Conservation (phyloP, 1,284 basidiomycete species). For the Apiotrichum brassicae region DNA sequence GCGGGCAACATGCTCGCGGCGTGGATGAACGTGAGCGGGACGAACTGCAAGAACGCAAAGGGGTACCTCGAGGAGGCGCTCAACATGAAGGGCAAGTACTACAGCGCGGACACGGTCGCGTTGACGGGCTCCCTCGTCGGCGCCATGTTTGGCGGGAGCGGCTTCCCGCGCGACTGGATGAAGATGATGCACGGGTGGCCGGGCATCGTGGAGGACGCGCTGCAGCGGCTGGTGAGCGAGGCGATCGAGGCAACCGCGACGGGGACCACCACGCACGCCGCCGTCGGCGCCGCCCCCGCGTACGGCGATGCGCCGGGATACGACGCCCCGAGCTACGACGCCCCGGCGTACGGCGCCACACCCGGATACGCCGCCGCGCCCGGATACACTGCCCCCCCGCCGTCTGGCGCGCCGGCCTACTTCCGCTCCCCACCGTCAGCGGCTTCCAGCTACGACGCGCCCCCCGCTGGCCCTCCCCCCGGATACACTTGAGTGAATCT, state of each 20-base stretch:
- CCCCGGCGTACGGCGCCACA: neutral
- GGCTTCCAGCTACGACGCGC: neutral
- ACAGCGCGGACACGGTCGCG: neutral
- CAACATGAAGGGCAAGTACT: slow-evolving; percentile 1
- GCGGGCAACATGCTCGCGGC: neutral
- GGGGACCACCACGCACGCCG: neutral
- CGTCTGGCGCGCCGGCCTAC: neutral
- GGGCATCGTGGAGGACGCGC: neutral
- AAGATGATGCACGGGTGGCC: neutral
- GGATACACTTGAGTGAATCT: too few relatives aligned
- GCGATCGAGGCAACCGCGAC: neutral
- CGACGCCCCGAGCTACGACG: neutral
- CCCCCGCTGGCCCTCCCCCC: too few relatives aligned
- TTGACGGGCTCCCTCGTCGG: neutral
- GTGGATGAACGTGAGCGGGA: neutral
- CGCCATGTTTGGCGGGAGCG: neutral
- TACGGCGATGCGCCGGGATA: neutral
- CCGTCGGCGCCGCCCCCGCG: neutral
- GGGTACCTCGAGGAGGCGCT: neutral
- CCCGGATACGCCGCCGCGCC: neutral
- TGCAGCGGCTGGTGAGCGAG: neutral
- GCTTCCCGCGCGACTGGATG: neutral
- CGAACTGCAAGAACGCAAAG: too few relatives aligned
- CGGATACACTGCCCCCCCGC: neutral
- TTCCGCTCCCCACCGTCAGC: neutral